Conservation (phyloP, 495 filamentous ascomycete species). For the Neurospora sp. region DNA sequence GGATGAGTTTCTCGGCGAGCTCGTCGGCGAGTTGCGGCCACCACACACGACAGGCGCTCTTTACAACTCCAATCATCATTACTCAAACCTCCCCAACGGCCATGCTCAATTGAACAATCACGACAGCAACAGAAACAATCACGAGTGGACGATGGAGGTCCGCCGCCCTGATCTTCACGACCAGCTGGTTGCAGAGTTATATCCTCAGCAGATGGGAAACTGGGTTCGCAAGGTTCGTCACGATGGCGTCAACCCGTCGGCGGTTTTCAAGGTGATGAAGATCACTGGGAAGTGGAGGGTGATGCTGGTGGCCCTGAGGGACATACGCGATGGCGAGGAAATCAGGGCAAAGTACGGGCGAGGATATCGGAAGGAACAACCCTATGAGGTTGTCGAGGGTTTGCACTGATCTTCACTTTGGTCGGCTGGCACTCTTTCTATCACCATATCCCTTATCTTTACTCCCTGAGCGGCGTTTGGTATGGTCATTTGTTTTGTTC, state of each 20-base stretch:
- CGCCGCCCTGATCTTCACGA: constrained; percentile 16
- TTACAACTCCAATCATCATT: background rate
- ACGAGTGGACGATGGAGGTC: constrained; percentile 16
- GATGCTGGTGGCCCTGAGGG: constrained; percentile 13
- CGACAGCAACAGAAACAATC: background rate
- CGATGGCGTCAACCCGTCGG: constrained; percentile 8
- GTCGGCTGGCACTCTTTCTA: background rate
- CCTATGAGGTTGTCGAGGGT: constrained; percentile 15
- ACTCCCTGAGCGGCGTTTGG: background rate
- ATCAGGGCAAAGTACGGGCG: constrained; percentile 19
- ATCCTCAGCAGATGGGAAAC: constrained; percentile 16
- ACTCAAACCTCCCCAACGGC: background rate
- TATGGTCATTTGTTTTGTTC: background rate
- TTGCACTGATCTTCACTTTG: constrained; percentile 2
- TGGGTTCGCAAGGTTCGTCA: constrained; percentile 25
- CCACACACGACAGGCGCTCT: background rate
- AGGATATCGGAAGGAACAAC: constrained; percentile 10
- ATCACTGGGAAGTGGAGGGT: constrained; percentile 17
- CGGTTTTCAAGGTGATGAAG: constrained; percentile 13
- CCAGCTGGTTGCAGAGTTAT: constrained; percentile 19
- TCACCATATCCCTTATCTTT: background rate
- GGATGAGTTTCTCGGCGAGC: constrained; percentile 16
- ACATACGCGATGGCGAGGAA: constrained; percentile 18
- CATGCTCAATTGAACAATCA: background rate
- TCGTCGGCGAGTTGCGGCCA: constrained; percentile 20